These are phyloP conservation scores for Oropetium thomaeum DNA, from an alignment of 176 grass and related monocot species.

Conservation along the genomic window DNA sequence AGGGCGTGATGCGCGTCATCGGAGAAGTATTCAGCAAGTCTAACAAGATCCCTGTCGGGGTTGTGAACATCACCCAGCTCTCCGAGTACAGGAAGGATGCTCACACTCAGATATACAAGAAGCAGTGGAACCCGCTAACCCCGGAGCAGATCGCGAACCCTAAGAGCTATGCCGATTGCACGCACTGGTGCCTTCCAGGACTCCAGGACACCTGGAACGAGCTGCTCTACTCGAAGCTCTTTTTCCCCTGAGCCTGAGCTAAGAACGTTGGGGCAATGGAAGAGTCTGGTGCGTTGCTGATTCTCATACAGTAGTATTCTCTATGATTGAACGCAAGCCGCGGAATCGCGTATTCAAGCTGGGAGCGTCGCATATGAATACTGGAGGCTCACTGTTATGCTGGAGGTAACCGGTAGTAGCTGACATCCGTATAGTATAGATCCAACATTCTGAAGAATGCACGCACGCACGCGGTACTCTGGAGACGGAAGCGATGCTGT, in stretches of 20 bases:
- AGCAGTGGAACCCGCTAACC: constrained; percentile 75
- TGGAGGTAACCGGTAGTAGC: constrained; percentile 6
- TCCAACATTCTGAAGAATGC: not conserved
- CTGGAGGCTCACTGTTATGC: constrained; percentile 11
- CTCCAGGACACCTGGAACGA: constrained; percentile 98
- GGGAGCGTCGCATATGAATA: not conserved
- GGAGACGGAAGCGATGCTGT: not conserved
- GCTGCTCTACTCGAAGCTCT: constrained; percentile 74
- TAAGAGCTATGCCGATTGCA: constrained; percentile 80
- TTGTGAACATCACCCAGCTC: constrained; percentile 91
- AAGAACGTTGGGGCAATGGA: not conserved
- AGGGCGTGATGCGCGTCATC: constrained; percentile 71
- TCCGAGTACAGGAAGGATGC: constrained; percentile 94
- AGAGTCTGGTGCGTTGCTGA: not conserved
- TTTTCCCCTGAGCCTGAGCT: constrained; percentile 64
- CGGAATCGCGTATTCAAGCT: not conserved
- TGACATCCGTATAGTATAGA: constrained; percentile 30
- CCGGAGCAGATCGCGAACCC: constrained; percentile 70
- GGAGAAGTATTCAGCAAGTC: constrained; percentile 52
- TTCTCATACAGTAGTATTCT: not conserved
- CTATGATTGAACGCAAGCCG: not conserved
- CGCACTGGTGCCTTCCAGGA: constrained; percentile 89
- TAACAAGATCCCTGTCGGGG: constrained; percentile 43
- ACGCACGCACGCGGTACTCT: not conserved
- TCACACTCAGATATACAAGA: constrained; percentile 95